Conservation (phyloP, 2,329 filamentous ascomycete genomes). For the Arachnopeziza araneosa region DNA sequence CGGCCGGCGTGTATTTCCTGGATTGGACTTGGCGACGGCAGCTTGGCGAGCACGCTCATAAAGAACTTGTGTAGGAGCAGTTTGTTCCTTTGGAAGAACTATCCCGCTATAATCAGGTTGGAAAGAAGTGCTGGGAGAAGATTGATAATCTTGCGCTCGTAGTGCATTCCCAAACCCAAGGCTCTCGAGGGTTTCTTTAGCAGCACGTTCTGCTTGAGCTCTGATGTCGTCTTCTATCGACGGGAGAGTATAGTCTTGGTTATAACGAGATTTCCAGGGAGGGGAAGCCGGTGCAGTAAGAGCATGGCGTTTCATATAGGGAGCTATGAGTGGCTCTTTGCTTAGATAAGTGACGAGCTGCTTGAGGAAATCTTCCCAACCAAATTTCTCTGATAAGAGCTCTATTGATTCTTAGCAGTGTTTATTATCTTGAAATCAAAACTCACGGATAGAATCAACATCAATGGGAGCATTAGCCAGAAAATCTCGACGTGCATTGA, state of each 20-base stretch:
- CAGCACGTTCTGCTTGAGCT: slow-evolving; percentile 10
- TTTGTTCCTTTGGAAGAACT: neutral
- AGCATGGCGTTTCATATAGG: slow-evolving; percentile 35
- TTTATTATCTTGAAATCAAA: neutral
- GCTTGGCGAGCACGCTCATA: slow-evolving; percentile 52
- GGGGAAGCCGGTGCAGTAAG: slow-evolving; percentile 22
- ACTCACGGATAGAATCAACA: slow-evolving; percentile 35
- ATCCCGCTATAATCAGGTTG: neutral
- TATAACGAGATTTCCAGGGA: neutral
- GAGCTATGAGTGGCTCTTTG: slow-evolving; percentile 45
- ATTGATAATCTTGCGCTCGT: slow-evolving; percentile 1
- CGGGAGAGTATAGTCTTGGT: neutral
- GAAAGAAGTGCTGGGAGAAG: neutral
- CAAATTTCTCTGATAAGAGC: slow-evolving; percentile 51
- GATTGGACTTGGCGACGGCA: slow-evolving; percentile 49
- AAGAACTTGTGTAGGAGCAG: slow-evolving; percentile 45
- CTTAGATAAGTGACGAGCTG: slow-evolving; percentile 54
- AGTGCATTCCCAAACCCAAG: neutral
- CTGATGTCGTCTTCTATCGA: slow-evolving; percentile 14
- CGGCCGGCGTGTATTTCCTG: slow-evolving; percentile 42
- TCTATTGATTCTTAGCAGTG: slow-evolving; percentile 19
- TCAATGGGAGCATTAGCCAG: slow-evolving; percentile 49
- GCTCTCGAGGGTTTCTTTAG: slow-evolving; percentile 13
- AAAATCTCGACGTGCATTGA: slow-evolving; percentile 48
- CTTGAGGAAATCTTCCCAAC: slow-evolving; percentile 58